Evolutionary conservation across 441 rosid species (phyloP), one percentile per base, ranked within the genome.

Genomic region (Capsella rubella): DNA sequence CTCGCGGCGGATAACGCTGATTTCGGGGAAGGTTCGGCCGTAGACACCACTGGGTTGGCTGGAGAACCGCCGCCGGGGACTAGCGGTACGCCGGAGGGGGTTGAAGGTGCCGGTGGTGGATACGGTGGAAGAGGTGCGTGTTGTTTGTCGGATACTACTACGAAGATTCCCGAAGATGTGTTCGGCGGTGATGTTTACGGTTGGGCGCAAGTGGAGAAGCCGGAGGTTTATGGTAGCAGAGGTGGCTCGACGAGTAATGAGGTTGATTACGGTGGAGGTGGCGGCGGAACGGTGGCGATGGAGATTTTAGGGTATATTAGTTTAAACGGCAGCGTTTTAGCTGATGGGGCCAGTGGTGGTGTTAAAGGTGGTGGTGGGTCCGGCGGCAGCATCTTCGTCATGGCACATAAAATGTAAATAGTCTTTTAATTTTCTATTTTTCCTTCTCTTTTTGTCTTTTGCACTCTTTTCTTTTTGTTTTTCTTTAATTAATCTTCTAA

Each of bases 311-410:
- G 74, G 80, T 68, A 67, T 53, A 43, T 92, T 73, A 78, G 57
- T 42, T 67, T 95, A 66, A 85, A 85, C 61, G 98, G 98, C 42
- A 70, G 64, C 76, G 72, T 95, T 71, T 82, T 86, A 75, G 95
- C 98, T 2, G 93, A 93, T 77, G 99, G 99, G 66, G 94, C 87
- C 73, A 85, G 84, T 79, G 97, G 93, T 28, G 97, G 99, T 40
- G 80, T 37, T 72, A 93, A 91, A 75, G 99, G 99, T 63, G 99
- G 99, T 45, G 99, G 99, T 47, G 99, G 99, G 42, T 91, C 97
- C 52, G 99, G 98, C 70, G 99, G 99, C 46, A 91, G 98, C 82
- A 84, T 95, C 79, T 79, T 78, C 72, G 75, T 95, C 58, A 78
- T 60, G 79, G 91, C 97, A 21, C 77, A 86, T 52, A 93, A 85